Base-by-base conservation (phyloP, 169 alveolate genomes). In the Theileria parva region DNA sequence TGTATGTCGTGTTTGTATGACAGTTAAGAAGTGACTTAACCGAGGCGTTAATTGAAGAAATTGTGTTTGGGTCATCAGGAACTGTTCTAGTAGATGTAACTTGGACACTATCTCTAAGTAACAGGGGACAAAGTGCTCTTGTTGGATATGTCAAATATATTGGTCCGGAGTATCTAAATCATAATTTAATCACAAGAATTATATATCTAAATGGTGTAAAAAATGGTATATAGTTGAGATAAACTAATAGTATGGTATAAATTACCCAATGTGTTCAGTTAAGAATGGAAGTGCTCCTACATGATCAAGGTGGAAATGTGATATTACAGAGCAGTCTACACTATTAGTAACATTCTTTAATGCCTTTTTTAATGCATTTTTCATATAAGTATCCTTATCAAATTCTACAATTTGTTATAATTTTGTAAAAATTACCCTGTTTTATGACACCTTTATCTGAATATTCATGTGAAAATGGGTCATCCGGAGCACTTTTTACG, bases 251-350 rank as follows among this genome's bases (percentile, higher is more conserved):
- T 32, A 32, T 32, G 37, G 0, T 21, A 2, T 3, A 3, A 87
- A 88, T 69, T 94, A 95, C 53, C 97, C 97, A 79, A 95, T 89
- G 72, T 95, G 90, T 86, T 97, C 99, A 19, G 99, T 95, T 55
- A 98, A 95, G 87, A 94, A 97, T 37, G 99, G 99, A 27, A 98
- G 90, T n/a, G 99, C 99, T 1, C 99, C 99, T 79, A 98, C 94
- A 81, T 98, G 99, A 85, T 97, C 99, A 72, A 97, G 92, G 81
- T 97, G 99, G 86, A 97, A 98, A 90, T 97, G 99, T 60, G 99
- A 95, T 21, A 97, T 94, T 9, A 97, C 86, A n/a, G 95, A 96
- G 86, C 95, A 88, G 77, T 98, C 99, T 11, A 98, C 92, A 21
- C 79, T 60, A 48, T 68, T 94, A 88, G 92, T 97, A 94, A 50